These are phyloP conservation scores for Candida sithepensis DNA, from an alignment of 805 yeast species.

Conservation along the genomic window DNA sequence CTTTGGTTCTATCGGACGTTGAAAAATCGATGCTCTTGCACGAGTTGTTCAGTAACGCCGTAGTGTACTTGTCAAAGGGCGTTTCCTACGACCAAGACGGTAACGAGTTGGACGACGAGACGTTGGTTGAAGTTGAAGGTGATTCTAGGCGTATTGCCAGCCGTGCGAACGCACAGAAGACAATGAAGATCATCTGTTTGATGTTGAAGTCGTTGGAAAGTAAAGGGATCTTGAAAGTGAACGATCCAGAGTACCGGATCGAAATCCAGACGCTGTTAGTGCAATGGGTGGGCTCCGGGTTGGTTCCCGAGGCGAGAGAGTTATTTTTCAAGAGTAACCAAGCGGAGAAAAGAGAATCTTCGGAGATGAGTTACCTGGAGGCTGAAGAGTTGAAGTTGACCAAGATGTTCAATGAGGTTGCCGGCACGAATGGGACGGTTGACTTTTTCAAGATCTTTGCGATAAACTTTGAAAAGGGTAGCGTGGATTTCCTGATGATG, in stretches of 20 bases:
- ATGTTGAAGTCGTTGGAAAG: conserved; percentile 54
- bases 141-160: conserved; percentile 29
- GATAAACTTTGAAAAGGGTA: conserved; percentile 10
- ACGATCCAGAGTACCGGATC: conserved; percentile 49
- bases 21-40: conserved; percentile 67
- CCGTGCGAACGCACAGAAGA: conserved; percentile 33
- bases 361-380: background rate
- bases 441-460: conserved; percentile 14
- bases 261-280: conserved; percentile 60
- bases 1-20: conserved; percentile 48
- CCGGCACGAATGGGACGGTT: no score
- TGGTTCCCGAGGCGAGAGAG: conserved; percentile 57
- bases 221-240: conserved; percentile 38
- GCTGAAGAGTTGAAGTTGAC: background rate
- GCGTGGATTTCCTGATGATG: conserved; percentile 13
- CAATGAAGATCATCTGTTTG: conserved; percentile 54
- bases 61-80: conserved; percentile 39
- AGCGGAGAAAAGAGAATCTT: conserved; percentile 3
- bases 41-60: conserved; percentile 60
- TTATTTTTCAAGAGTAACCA: conserved; percentile 35
- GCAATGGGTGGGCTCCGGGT: conserved; percentile 56
- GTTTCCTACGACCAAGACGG: conserved; percentile 22
- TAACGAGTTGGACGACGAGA: conserved; percentile 14
- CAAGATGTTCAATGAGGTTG: conserved; percentile 1
- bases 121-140: conserved; percentile 13